Conservation (phyloP, 1,139 yeast genomes). For the Kurtzmaniella quercitrusa region DNA sequence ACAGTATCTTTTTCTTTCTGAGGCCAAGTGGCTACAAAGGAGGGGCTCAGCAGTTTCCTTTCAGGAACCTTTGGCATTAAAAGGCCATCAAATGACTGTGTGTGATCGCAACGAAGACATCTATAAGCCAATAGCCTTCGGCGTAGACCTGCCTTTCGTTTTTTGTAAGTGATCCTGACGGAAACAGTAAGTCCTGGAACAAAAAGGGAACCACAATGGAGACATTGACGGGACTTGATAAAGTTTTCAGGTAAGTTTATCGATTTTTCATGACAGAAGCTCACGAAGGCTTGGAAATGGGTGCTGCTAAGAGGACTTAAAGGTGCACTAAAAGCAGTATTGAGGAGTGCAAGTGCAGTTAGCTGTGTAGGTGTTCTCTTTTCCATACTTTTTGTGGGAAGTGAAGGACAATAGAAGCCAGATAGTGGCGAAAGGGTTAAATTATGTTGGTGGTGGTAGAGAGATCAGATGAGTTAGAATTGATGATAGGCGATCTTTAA, state of each 20-base stretch:
- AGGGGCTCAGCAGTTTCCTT: constrained; percentile 1
- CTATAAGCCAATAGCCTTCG: constrained; percentile 19
- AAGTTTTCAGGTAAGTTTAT: constrained; percentile 25
- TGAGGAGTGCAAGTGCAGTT: constrained; percentile 24
- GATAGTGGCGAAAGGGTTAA: background rate
- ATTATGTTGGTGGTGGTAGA: background rate
- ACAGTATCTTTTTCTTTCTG: background rate
- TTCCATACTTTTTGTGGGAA: constrained; percentile 2
- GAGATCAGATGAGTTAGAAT: background rate
- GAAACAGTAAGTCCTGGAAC: constrained; percentile 45
- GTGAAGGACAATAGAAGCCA: background rate
- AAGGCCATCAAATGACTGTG: constrained; percentile 1
- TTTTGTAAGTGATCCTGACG: constrained; percentile 20
- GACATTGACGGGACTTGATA: constrained; percentile 35
- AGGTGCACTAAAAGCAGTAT: constrained; percentile 26
- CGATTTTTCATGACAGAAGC: constrained; percentile 19
- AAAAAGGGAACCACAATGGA: constrained; percentile 39
- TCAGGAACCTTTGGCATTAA: constrained; percentile 6
- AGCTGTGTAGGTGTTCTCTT: constrained; percentile 10
- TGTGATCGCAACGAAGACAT: constrained; percentile 27
- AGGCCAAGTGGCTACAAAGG: constrained; percentile 7
- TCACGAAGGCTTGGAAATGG: constrained; percentile 22
- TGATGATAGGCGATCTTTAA: too few species aligned
- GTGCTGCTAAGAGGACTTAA: constrained; percentile 22
- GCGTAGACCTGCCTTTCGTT: constrained; percentile 11